Conservation (phyloP, 768 basidiomycete genomes). For the Fomitopsis serialis region DNA sequence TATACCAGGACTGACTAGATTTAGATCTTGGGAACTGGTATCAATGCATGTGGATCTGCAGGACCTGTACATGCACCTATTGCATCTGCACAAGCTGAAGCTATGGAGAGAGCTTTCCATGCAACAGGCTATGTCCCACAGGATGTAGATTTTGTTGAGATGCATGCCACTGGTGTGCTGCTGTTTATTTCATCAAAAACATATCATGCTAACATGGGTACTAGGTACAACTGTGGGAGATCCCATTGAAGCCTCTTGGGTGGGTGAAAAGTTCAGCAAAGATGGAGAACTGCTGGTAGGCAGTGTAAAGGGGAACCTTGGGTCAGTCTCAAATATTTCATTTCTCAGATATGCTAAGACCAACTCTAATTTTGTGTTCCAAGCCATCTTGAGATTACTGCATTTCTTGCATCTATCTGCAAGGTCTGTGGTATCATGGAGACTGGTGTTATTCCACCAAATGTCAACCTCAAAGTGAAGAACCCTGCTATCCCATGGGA, state of each 20-base stretch:
- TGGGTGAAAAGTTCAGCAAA: constrained; percentile 32
- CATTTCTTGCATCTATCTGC: constrained; percentile 39
- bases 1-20: too few species aligned
- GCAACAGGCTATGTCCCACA: constrained; percentile 24
- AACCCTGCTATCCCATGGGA: constrained; percentile 39
- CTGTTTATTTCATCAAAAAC: background rate
- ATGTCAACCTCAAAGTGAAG: constrained; percentile 28
- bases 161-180: constrained; percentile 42
- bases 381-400: constrained; percentile 37
- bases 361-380: background rate
- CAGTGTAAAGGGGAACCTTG: constrained; percentile 43
- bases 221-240: constrained; percentile 41
- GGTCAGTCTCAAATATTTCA: constrained; percentile 24
- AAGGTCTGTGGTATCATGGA: constrained; percentile 41
- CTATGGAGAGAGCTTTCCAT: constrained; percentile 33
- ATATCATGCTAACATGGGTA: background rate
- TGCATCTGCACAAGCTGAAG: constrained; percentile 30
- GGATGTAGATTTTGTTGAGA: constrained; percentile 44
- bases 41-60: constrained; percentile 31
- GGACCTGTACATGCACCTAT: constrained; percentile 34
- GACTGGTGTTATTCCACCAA: constrained; percentile 32
- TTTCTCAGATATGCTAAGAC: background rate
- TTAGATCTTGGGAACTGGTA: constrained; percentile 36
- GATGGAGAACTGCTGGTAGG: constrained; percentile 34
- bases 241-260: constrained; percentile 46